Percentiles rank a stretch among this genome's conserved stretches.
Conservation (phyloP, 2,329 filamentous ascomycete species). For the Venturia asperata region DNA sequence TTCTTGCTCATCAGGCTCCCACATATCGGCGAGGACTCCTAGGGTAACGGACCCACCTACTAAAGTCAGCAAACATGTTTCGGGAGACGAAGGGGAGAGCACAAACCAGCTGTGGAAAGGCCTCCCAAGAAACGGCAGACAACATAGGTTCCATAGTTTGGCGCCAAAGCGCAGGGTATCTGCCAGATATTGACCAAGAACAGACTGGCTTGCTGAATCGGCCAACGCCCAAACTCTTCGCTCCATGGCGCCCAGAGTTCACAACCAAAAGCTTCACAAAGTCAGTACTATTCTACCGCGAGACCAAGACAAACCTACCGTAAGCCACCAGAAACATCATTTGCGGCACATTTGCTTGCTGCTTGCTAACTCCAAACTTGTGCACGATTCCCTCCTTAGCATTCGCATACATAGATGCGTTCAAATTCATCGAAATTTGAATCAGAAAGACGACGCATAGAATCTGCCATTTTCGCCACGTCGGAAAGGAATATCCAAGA, state of each 20-base stretch:
- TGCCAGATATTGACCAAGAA: constrained; percentile 74
- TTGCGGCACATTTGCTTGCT: constrained; percentile 64
- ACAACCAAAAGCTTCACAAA: constrained; percentile 56
- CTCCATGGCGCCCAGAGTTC: constrained; percentile 86
- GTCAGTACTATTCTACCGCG: background rate
- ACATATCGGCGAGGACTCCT: constrained; percentile 59
- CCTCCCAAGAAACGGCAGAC: constrained; percentile 65
- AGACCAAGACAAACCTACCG: constrained; percentile 36
- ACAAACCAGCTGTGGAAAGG: constrained; percentile 46
- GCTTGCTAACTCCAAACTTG: constrained; percentile 60
- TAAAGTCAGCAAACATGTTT: background rate
- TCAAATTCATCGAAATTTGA: constrained; percentile 54
- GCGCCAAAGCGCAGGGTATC: constrained; percentile 46
- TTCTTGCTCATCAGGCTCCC: constrained; percentile 49
- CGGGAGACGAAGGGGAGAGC: constrained; percentile 45
- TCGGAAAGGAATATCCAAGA: constrained; percentile 43
- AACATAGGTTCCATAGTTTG: constrained; percentile 64
- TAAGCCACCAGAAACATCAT: constrained; percentile 74
- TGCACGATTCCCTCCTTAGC: constrained; percentile 47
- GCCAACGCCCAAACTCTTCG: constrained; percentile 73
- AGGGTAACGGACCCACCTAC: constrained; percentile 59
- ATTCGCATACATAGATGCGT: constrained; percentile 50
- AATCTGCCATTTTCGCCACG: constrained; percentile 49
- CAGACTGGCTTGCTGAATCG: constrained; percentile 64
- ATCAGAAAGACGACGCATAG: constrained; percentile 47